Conservation (phyloP, 495 filamentous ascomycete genomes). For the Neurospora sp. region DNA sequence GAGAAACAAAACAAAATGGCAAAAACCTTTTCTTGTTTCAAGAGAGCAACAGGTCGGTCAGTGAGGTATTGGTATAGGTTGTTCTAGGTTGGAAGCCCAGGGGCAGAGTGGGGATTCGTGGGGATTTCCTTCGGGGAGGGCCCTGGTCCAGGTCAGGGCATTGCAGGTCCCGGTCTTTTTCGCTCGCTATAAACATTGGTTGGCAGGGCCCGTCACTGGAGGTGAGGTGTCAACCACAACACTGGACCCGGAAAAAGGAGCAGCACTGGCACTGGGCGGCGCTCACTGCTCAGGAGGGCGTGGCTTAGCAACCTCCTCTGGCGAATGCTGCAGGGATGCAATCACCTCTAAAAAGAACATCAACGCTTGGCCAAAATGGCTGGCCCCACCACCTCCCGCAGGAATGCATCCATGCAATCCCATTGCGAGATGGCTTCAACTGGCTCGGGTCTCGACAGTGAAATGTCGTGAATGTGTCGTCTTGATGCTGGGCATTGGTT, state of each 20-base stretch:
- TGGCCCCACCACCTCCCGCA: background rate
- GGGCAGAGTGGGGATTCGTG: background rate
- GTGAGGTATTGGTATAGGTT: background rate
- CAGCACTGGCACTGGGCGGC: background rate
- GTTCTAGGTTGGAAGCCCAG: background rate
- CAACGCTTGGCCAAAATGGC: background rate
- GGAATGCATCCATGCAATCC: background rate
- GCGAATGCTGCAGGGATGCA: background rate
- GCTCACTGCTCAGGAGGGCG: background rate
- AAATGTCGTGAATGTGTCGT: background rate
- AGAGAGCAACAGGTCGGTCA: conserved; percentile 6
- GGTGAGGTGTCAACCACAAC: background rate
- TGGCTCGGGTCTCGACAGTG: background rate
- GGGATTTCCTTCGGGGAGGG: background rate
- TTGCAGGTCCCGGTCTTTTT: background rate
- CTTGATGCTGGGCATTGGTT: background rate
- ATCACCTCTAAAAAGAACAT: background rate
- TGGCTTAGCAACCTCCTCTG: background rate
- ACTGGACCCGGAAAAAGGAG: background rate
- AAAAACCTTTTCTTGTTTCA: conserved; percentile 15
- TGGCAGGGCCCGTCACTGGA: background rate
- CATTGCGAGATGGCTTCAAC: background rate
- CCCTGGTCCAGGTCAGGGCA: background rate
- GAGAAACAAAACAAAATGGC: conserved; percentile 6
- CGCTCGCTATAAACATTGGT: background rate